phyloP scores from a whole-genome alignment of 257 asterid species.

The Solanum megistacrolobum region DNA sequence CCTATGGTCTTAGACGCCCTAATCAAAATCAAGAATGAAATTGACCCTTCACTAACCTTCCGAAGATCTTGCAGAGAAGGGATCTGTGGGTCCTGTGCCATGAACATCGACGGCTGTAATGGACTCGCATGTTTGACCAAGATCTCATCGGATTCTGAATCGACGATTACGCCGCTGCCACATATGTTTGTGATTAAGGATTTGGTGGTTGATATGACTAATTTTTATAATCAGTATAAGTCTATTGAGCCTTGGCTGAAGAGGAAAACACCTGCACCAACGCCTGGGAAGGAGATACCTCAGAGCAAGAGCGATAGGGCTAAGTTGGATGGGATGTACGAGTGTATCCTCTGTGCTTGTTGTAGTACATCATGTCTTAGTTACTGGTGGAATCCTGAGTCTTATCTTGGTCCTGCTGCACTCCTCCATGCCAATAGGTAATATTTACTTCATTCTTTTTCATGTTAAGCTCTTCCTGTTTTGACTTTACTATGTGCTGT shows the following conservation, averaged over 20 bases:
- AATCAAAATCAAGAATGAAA: constrained; percentile 82
- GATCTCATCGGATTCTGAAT: constrained; percentile 31
- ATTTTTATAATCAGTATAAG: constrained; percentile 82
- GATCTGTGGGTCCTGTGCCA: constrained; percentile 93
- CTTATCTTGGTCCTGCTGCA: constrained; percentile 89
- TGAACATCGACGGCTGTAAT: constrained; percentile 79
- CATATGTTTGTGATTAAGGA: constrained; percentile 91
- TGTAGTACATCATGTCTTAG: constrained; percentile 93
- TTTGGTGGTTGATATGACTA: constrained; percentile 90
- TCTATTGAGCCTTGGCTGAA: constrained; percentile 92
- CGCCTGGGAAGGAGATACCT: constrained; percentile 59
- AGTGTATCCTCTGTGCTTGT: constrained; percentile 80
- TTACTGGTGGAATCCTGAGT: constrained; percentile 98
- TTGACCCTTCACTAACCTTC: constrained; percentile 76
- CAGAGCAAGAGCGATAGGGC: constrained; percentile 76
- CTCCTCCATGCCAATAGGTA: constrained; percentile 93
- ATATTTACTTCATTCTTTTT: neutral
- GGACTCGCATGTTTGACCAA: constrained; percentile 80
- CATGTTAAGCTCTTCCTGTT: neutral
- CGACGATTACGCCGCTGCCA: constrained; percentile 76
- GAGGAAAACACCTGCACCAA: constrained; percentile 52
- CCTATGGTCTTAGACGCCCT: constrained; percentile 86
- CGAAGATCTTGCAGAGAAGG: constrained; percentile 96
- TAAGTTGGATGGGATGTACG: constrained; percentile 92
- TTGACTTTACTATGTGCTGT: neutral